These are phyloP conservation scores for Clonostachys byssicola DNA, from an alignment of 2,329 filamentous ascomycete species.

Conservation along the genomic window DNA sequence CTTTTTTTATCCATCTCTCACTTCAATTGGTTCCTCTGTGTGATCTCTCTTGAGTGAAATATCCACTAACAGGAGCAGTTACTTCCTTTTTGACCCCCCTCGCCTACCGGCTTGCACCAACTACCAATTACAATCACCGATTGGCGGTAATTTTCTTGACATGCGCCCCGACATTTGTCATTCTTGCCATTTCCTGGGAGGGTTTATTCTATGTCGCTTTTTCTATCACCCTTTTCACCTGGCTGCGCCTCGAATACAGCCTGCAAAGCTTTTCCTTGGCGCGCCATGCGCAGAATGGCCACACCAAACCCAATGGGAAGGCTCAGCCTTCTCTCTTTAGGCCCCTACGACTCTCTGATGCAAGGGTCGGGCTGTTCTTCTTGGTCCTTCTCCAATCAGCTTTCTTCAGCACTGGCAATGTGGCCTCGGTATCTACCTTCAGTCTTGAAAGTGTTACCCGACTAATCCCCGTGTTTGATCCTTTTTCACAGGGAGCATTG, in stretches of 20 bases:
- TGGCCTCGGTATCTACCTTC: slow-evolving; percentile 91
- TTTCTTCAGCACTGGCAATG: slow-evolving; percentile 96
- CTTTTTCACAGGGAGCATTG: slow-evolving; percentile 84
- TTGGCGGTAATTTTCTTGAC: slow-evolving; percentile 86
- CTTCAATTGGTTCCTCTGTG: neutral
- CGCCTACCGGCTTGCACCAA: slow-evolving; percentile 74
- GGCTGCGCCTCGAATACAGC: slow-evolving; percentile 87
- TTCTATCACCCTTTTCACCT: slow-evolving; percentile 74
- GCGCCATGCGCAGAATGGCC: neutral
- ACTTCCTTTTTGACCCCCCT: slow-evolving; percentile 75
- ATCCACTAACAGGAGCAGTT: slow-evolving; percentile 37
- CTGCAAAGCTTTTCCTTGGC: slow-evolving; percentile 27
- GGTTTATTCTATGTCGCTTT: slow-evolving; percentile 94
- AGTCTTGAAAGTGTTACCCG: slow-evolving; percentile 86
- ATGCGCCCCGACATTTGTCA: slow-evolving; percentile 90
- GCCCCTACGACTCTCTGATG: slow-evolving; percentile 74
- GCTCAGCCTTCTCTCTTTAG: slow-evolving; percentile 36
- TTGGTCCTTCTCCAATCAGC: slow-evolving; percentile 90
- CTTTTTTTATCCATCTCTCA: neutral
- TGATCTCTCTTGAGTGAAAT: neutral
- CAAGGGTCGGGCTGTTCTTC: slow-evolving; percentile 89
- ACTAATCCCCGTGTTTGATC: slow-evolving; percentile 87
- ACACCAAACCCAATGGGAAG: slow-evolving; percentile 3
- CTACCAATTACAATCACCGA: slow-evolving; percentile 85
- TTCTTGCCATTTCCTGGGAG: slow-evolving; percentile 96